phyloP scores from a whole-genome alignment of 495 filamentous ascomycete genomes.

The Cercophora samala region DNA sequence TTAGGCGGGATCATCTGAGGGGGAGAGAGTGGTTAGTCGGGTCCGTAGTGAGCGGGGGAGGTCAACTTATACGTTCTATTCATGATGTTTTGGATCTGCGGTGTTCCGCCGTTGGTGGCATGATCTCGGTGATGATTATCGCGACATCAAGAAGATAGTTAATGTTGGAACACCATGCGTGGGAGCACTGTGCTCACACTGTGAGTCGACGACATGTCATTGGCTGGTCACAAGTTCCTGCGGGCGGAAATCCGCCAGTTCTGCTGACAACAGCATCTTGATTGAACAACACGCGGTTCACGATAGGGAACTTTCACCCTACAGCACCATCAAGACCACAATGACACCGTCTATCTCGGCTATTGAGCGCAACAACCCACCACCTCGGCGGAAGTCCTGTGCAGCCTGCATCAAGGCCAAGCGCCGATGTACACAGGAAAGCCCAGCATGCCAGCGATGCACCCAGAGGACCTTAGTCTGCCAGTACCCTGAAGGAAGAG shows the following conservation, averaged over 20 bases:
- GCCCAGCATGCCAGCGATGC: conserved; percentile 50
- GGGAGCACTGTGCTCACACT: neutral
- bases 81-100: too few species aligned
- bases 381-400: conserved; percentile 50
- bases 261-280: neutral
- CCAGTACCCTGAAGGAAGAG: conserved; percentile 37
- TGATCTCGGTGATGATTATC: neutral
- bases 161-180: neutral
- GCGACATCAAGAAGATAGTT: neutral
- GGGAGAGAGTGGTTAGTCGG: neutral
- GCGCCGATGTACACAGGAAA: conserved; percentile 49
- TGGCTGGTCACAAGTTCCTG: neutral
- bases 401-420: conserved; percentile 53
- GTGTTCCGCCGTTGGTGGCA: neutral
- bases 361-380: conserved; percentile 35
- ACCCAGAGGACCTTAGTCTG: conserved; percentile 41
- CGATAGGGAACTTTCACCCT: too few species aligned
- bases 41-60: too few species aligned
- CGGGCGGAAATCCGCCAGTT: neutral
- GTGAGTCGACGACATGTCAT: neutral
- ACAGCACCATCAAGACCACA: too few species aligned
- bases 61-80: neutral
- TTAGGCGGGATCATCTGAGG: neutral
- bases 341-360: conserved; percentile 34
- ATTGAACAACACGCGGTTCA: neutral